Evolutionary conservation across 331 rosid genomes (phyloP).

Genomic region (Pyrus hybrid): DNA sequence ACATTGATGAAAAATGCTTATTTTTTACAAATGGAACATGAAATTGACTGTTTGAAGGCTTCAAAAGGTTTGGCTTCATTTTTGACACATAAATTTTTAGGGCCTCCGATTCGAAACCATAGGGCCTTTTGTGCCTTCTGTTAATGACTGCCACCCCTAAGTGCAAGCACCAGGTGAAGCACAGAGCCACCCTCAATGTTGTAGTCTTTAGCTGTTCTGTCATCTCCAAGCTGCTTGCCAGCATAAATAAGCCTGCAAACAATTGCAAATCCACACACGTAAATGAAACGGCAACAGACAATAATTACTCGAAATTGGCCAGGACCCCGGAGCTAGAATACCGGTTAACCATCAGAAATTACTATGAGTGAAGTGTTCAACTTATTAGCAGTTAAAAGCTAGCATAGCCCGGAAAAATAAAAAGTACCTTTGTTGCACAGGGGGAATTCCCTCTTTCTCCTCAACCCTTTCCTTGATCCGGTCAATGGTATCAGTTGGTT

Average conservation of each 20-base stretch:
- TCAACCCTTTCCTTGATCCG: slow-evolving; percentile 86
- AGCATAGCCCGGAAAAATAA: too few relatives aligned
- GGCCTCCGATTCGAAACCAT: neutral
- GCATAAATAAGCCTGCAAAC: slow-evolving; percentile 81
- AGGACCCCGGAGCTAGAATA: neutral
- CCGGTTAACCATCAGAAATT: neutral
- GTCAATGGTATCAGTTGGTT: slow-evolving; percentile 81
- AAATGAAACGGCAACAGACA: neutral
- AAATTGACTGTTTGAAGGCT: too few relatives aligned
- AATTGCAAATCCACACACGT: neutral
- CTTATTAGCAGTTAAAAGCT: too few relatives aligned
- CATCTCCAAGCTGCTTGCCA: slow-evolving; percentile 74
- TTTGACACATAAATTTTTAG: neutral
- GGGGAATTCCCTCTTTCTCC: slow-evolving; percentile 93
- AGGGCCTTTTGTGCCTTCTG: neutral
- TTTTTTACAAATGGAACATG: too few relatives aligned
- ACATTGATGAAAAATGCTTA: too few relatives aligned
- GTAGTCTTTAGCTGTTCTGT: slow-evolving; percentile 47
- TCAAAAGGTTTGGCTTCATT: too few relatives aligned
- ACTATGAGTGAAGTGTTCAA: neutral
- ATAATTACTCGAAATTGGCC: neutral
- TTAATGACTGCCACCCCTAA: slow-evolving; percentile 65
- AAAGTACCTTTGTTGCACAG: slow-evolving; percentile 77
- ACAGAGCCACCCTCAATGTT: slow-evolving; percentile 96
- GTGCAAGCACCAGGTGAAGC: slow-evolving; percentile 89